Conservation (phyloP, 129 eudicot genomes). For the Lactuca saligna region DNA sequence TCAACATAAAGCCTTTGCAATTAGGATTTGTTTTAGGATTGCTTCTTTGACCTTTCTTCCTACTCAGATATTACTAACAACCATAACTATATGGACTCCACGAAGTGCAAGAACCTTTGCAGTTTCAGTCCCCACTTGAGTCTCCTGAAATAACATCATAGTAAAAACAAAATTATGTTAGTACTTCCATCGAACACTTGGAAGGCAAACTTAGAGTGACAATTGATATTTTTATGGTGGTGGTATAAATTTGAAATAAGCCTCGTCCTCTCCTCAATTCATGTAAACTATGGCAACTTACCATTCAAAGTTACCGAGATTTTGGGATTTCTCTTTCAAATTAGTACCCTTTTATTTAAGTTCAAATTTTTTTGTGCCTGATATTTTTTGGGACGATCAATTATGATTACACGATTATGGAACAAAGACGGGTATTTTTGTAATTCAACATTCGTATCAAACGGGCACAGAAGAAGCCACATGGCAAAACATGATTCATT, state of each 20-base stretch:
- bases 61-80: conserved; percentile 43
- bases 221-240: conserved; percentile 11
- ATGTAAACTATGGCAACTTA: background rate
- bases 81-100: conserved; percentile 73
- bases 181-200: conserved; percentile 19
- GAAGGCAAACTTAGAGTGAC: background rate
- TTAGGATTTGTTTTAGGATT: conserved; percentile 44
- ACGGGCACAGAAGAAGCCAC: too few relatives aligned
- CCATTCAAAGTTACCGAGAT: too few relatives aligned
- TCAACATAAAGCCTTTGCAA: conserved; percentile 28
- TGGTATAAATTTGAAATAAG: background rate
- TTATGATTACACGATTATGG: too few relatives aligned
- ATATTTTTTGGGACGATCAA: too few relatives aligned
- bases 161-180: background rate
- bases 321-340: too few relatives aligned
- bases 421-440: too few relatives aligned
- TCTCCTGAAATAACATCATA: conserved; percentile 43
- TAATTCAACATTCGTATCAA: too few relatives aligned
- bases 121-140: conserved; percentile 63
- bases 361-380: too few relatives aligned
- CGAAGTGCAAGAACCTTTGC: conserved; percentile 73
- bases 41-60: conserved; percentile 40
- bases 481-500: too few relatives aligned
- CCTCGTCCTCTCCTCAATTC: too few relatives aligned
- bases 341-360: too few relatives aligned